Conservation (phyloP, 345 rosid genomes). For the Erysimum cheiranthoides region DNA sequence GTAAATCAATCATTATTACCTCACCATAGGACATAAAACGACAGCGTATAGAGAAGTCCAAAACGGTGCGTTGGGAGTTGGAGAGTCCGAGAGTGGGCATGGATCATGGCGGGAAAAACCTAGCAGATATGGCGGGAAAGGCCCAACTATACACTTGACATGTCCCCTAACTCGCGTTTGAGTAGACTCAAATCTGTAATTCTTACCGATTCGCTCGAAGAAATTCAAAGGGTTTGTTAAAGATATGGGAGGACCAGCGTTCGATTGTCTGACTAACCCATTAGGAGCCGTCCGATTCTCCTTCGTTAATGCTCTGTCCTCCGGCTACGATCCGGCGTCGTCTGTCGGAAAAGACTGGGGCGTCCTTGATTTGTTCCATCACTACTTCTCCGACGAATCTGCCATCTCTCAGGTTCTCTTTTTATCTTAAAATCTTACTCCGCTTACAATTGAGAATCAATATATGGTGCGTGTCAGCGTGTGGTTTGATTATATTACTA, state of each 20-base stretch:
- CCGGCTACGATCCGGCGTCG: constrained; percentile 68
- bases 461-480: background rate
- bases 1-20: no score
- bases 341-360: constrained; percentile 94
- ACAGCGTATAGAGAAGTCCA: background rate
- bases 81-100: constrained; percentile 16
- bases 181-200: constrained; percentile 17
- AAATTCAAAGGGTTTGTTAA: background rate
- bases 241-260: constrained; percentile 79
- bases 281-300: constrained; percentile 85
- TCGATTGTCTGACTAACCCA: constrained; percentile 85
- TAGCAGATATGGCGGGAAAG: constrained; percentile 43
- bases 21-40: constrained; percentile 6
- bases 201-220: background rate
- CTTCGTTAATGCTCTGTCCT: constrained; percentile 71
- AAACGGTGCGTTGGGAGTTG: constrained; percentile 35
- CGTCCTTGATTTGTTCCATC: constrained; percentile 74
- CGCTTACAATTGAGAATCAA: background rate
- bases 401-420: constrained; percentile 59
- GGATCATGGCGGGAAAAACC: constrained; percentile 41
- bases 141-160: constrained; percentile 10
- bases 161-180: background rate
- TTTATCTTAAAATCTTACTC: background rate
- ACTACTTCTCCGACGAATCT: constrained; percentile 68
- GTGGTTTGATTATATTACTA: background rate